phyloP scores from a whole-genome alignment of 345 rosid species.

The Lepidium didymum region DNA sequence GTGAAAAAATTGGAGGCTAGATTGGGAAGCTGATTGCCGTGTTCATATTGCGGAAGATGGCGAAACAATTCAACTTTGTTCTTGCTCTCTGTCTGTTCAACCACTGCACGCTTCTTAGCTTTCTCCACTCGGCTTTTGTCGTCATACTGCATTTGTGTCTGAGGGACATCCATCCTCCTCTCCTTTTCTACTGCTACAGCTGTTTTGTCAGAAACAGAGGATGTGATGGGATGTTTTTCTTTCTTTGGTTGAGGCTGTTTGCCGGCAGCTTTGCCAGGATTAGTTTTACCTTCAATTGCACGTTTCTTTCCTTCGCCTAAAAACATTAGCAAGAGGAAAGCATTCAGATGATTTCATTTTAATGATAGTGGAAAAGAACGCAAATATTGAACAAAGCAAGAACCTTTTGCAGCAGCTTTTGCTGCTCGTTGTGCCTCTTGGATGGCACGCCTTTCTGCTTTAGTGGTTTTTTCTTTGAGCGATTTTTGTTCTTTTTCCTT shows the following conservation, averaged over 20 bases:
- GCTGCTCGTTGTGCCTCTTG: slow-evolving; percentile 69
- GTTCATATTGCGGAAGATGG: slow-evolving; percentile 75
- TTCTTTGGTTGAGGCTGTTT: slow-evolving; percentile 51
- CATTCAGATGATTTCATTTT: neutral
- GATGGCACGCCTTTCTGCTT: slow-evolving; percentile 65
- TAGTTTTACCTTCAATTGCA: slow-evolving; percentile 28
- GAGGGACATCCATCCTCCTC: slow-evolving; percentile 59
- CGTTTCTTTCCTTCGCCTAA: slow-evolving; percentile 41
- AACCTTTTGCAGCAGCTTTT: slow-evolving; percentile 42
- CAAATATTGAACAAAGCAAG: neutral
- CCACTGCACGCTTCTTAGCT: slow-evolving; percentile 66
- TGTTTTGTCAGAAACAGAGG: slow-evolving; percentile 43
- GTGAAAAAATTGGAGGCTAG: slow-evolving; percentile 49
- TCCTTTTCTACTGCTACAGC: slow-evolving; percentile 46
- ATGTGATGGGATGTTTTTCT: slow-evolving; percentile 33
- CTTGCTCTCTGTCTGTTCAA: slow-evolving; percentile 58
- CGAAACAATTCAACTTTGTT: slow-evolving; percentile 73
- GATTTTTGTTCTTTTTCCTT: slow-evolving; percentile 36
- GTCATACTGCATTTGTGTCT: slow-evolving; percentile 76
- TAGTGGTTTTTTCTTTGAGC: slow-evolving; percentile 51
- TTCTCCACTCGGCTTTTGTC: slow-evolving; percentile 62
- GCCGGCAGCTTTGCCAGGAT: slow-evolving; percentile 29
- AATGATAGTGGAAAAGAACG: neutral
- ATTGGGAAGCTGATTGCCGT: slow-evolving; percentile 50
- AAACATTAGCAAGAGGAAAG: slow-evolving; percentile 4